phyloP scores from a whole-genome alignment of 2,329 filamentous ascomycete species.

The Stagonosporopsis cucurbitacearum region DNA sequence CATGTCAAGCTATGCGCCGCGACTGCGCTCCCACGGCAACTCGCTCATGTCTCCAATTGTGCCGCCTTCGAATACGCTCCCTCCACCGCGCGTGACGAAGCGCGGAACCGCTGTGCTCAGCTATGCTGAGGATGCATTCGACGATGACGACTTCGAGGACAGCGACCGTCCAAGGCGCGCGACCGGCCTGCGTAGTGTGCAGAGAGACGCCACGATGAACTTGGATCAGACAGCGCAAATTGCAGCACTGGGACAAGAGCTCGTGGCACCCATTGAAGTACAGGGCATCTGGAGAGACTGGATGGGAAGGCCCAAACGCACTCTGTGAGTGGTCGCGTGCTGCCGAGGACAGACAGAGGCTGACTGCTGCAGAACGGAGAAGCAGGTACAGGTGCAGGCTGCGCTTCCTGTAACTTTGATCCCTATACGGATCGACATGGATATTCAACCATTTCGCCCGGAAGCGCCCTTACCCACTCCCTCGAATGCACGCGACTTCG shows the following conservation, averaged over 20 bases:
- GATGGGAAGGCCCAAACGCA: slow-evolving; percentile 76
- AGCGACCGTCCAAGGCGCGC: slow-evolving; percentile 74
- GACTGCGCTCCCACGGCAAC: slow-evolving; percentile 89
- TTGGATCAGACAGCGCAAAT: slow-evolving; percentile 68
- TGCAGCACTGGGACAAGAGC: slow-evolving; percentile 85
- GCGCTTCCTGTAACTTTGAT: slow-evolving; percentile 87
- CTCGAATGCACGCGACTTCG: slow-evolving; percentile 62
- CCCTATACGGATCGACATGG: slow-evolving; percentile 94
- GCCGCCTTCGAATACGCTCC: slow-evolving; percentile 70
- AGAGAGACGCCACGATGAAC: slow-evolving; percentile 66
- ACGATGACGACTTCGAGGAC: slow-evolving; percentile 79
- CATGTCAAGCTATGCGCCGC: slow-evolving; percentile 88
- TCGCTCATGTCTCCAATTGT: slow-evolving; percentile 86
- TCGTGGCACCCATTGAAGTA: slow-evolving; percentile 76
- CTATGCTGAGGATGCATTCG: slow-evolving; percentile 95
- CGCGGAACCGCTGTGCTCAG: slow-evolving; percentile 96
- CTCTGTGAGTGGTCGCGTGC: slow-evolving; percentile 49
- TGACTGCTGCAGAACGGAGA: slow-evolving; percentile 57
- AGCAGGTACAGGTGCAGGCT: slow-evolving; percentile 69
- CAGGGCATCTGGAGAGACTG: slow-evolving; percentile 95
- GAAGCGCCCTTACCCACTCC: slow-evolving; percentile 69
- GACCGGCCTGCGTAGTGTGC: slow-evolving; percentile 80
- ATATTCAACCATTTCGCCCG: slow-evolving; percentile 79
- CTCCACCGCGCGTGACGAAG: slow-evolving; percentile 86
- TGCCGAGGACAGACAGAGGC: neutral